These are phyloP conservation scores for Buddleja alternifolia DNA, from an alignment of 257 asterid species.

Conservation along the genomic window DNA sequence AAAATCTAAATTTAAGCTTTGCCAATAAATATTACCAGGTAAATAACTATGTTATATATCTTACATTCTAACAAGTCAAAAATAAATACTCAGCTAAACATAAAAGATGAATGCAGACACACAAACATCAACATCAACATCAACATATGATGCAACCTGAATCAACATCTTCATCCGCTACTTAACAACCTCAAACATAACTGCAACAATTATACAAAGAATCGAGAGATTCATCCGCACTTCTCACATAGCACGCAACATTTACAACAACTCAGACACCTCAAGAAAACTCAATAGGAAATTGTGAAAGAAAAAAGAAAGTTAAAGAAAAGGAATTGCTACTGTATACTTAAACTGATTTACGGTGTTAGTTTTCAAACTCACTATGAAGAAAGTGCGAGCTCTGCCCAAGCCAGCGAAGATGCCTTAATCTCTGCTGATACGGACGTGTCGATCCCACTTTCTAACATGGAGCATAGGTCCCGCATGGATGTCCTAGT, in stretches of 20 bases:
- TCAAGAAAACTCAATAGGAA: slow-evolving; percentile 10
- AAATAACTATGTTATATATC: too few relatives aligned
- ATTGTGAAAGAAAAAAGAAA: background rate
- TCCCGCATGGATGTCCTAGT: slow-evolving; percentile 57
- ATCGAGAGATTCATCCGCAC: slow-evolving; percentile 19
- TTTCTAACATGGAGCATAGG: slow-evolving; percentile 68
- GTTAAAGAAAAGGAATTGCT: slow-evolving; percentile 13
- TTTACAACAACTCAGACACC: slow-evolving; percentile 45
- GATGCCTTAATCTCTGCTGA: slow-evolving; percentile 74
- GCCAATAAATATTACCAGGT: too few relatives aligned
- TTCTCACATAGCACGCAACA: slow-evolving; percentile 30
- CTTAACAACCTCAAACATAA: slow-evolving; percentile 9
- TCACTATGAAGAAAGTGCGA: slow-evolving; percentile 73
- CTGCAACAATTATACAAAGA: slow-evolving; percentile 25
- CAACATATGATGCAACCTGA: background rate
- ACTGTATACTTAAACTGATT: slow-evolving; percentile 27
- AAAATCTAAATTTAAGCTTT: too few relatives aligned
- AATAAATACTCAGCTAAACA: background rate
- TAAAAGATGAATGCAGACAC: background rate
- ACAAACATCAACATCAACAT: too few relatives aligned
- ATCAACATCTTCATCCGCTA: slow-evolving; percentile 17
- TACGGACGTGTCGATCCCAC: slow-evolving; percentile 66
- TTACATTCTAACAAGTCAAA: too few relatives aligned
- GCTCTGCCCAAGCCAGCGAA: slow-evolving; percentile 93
- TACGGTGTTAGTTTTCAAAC: slow-evolving; percentile 38